Conservation (phyloP, 2,329 filamentous ascomycete genomes). For the Aphanocladium album region DNA sequence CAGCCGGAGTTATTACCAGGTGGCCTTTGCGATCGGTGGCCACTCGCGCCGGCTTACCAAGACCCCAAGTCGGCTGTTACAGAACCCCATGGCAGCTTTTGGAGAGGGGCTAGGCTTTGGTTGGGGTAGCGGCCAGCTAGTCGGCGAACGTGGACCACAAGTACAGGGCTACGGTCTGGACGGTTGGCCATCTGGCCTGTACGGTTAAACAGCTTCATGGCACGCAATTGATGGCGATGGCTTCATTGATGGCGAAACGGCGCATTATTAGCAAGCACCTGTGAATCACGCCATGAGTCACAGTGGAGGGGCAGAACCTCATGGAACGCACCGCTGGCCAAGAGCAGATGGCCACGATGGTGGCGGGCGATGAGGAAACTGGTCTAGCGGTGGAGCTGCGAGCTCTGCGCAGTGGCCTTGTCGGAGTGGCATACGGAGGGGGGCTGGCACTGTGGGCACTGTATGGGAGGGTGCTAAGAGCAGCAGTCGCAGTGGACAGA, state of each 20-base stretch:
- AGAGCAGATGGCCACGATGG: slow-evolving; percentile 7
- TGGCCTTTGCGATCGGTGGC: slow-evolving; percentile 22
- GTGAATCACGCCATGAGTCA: slow-evolving; percentile 10
- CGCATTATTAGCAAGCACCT: too few species aligned
- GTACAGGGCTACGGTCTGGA: neutral
- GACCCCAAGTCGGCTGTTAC: slow-evolving; percentile 13
- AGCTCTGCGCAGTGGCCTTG: neutral
- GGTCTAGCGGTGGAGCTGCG: neutral
- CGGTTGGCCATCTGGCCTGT: neutral
- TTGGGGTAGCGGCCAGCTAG: neutral
- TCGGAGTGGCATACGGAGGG: neutral
- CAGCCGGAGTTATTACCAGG: neutral
- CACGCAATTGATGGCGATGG: neutral
- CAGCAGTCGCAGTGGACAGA: neutral
- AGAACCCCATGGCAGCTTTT: neutral
- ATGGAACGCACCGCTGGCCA: slow-evolving; percentile 4
- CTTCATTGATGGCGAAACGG: neutral
- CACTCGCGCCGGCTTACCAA: slow-evolving; percentile 17
- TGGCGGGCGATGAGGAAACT: slow-evolving; percentile 9
- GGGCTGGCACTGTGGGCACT: slow-evolving; percentile 1
- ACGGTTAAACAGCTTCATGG: neutral
- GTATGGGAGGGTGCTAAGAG: neutral
- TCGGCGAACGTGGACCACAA: neutral
- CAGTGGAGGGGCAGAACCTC: neutral
- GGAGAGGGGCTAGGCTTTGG: neutral